A percentile compares a stretch with the other conserved stretches of the same genome.
These are phyloP conservation scores for Penicillium nucicola DNA, from an alignment of 495 filamentous ascomycete species.

Conservation along the genomic window DNA sequence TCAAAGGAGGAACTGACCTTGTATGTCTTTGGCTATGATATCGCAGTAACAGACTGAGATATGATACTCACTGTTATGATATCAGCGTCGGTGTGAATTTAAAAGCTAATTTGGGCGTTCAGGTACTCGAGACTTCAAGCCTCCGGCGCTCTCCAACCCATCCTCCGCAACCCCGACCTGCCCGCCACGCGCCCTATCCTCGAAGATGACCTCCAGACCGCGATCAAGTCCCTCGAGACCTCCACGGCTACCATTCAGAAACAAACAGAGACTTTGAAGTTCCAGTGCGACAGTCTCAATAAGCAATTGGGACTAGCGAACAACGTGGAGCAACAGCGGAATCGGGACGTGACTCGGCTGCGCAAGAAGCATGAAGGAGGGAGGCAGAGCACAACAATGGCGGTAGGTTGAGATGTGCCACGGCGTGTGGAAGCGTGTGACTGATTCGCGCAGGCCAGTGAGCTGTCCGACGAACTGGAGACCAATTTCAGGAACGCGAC, in stretches of 20 bases:
- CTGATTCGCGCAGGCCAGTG: constrained; percentile 32
- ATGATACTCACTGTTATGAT: too few species aligned
- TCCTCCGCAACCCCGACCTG: constrained; percentile 26
- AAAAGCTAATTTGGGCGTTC: neutral
- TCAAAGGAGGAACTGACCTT: constrained; percentile 39
- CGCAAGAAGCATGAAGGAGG: constrained; percentile 36
- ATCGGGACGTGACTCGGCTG: constrained; percentile 28
- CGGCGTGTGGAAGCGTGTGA: neutral
- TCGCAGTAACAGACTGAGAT: too few species aligned
- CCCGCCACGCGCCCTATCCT: constrained; percentile 34
- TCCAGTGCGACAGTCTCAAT: constrained; percentile 29
- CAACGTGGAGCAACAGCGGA: constrained; percentile 20
- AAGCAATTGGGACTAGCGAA: constrained; percentile 23
- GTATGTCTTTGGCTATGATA: constrained; percentile 15
- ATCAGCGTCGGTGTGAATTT: too few species aligned
- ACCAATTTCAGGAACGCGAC: constrained; percentile 24
- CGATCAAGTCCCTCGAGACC: constrained; percentile 35
- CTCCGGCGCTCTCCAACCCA: constrained; percentile 23
- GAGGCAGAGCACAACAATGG: constrained; percentile 32
- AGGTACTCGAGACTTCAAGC: constrained; percentile 36
- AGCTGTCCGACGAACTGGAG: constrained; percentile 33
- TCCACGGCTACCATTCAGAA: constrained; percentile 35
- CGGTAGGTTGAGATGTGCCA: constrained; percentile 22
- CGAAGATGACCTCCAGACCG: constrained; percentile 36
- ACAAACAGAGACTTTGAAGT: constrained; percentile 30